Conservation (phyloP, 78 protist genomes). For the Creolimax fragrantissima region DNA sequence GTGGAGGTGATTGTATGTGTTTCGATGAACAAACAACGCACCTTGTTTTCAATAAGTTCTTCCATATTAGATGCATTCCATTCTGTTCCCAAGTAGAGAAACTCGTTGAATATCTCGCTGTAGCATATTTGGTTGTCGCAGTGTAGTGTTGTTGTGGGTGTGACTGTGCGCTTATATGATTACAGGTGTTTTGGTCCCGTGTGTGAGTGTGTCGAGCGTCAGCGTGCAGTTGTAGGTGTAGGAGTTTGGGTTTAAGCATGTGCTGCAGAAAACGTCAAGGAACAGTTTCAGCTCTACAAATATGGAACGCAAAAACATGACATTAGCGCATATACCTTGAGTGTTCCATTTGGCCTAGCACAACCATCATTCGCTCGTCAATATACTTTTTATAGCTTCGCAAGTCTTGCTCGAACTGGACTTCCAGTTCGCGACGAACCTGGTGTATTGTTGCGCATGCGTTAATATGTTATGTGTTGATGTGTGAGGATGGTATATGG, state of each 20-base stretch:
- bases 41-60: slow-evolving; percentile 8
- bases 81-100: slow-evolving; percentile 36
- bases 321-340: not conserved
- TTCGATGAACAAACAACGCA: no score
- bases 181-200: no score
- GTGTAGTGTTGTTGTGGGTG: no score
- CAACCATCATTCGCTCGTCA: slow-evolving; percentile 26
- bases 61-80: slow-evolving; percentile 37
- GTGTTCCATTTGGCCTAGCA: slow-evolving; percentile 19
- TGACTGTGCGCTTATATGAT: no score
- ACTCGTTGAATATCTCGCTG: slow-evolving; percentile 19
- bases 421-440: slow-evolving; percentile 15
- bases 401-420: not conserved
- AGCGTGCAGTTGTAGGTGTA: no score
- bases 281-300: no score
- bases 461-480: not conserved
- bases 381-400: not conserved
- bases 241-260: no score
- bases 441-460: not conserved
- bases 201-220: no score
- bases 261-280: no score
- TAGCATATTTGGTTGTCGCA: no score
- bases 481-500: not conserved
- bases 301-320: no score
- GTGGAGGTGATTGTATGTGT: no score